Conservation (phyloP, 202 grass and related monocot species). For the Eragrostis tef region DNA sequence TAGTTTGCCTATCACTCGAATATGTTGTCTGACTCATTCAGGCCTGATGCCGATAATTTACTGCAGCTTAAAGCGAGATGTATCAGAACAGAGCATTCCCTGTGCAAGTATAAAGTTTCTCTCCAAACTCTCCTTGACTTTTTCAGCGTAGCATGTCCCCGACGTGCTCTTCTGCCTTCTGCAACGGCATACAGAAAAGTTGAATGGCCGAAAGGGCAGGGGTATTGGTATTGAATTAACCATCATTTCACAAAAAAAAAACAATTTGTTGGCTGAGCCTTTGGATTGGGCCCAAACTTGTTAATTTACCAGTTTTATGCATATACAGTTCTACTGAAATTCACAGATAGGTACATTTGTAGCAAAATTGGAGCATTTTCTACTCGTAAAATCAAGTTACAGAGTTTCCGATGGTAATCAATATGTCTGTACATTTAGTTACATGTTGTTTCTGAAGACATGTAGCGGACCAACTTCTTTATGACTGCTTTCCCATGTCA, state of each 20-base stretch:
- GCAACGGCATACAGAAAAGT: too few relatives aligned
- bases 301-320: too few relatives aligned
- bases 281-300: not conserved
- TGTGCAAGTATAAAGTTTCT: too few relatives aligned
- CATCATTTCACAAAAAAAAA: too few relatives aligned
- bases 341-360: too few relatives aligned
- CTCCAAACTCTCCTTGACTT: too few relatives aligned
- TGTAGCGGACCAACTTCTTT: not conserved
- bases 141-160: too few relatives aligned
- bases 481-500: not conserved
- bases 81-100: too few relatives aligned
- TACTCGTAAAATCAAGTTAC: constrained; percentile 1
- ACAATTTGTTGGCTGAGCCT: not conserved
- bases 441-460: constrained; percentile 34
- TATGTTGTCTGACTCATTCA: not conserved
- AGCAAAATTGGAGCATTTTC: constrained; percentile 32
- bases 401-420: not conserved
- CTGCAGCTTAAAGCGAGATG: not conserved
- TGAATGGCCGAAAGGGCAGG: too few relatives aligned
- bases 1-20: not conserved
- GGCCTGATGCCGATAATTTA: not conserved
- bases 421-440: constrained; percentile 38
- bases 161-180: too few relatives aligned
- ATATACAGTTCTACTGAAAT: not conserved
- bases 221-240: too few relatives aligned